Evolutionary conservation across 495 filamentous ascomycete genomes (phyloP), one percentile per base, ranked within the genome.

Genomic region (Lepidopterella palustris): DNA sequence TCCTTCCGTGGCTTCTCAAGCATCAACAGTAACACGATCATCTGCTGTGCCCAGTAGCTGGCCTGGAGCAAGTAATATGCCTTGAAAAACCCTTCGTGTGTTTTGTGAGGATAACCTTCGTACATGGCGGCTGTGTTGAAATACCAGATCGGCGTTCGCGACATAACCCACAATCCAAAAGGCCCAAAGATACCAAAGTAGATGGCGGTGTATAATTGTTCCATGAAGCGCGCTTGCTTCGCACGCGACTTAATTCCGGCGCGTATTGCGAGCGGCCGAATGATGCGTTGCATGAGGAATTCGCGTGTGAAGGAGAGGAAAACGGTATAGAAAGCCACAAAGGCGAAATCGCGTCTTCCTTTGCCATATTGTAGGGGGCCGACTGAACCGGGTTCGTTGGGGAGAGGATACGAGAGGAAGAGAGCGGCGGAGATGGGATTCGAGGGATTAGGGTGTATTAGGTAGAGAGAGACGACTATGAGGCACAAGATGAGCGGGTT

Each of bases 1-100:
- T 98, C 93, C 77, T 97, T 97, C 11, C 93, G 79, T 24, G 89
- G 92, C 78, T 95, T 95, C 80, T 98, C 93, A 74, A 97, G 81
- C 72, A 87, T 87, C 55, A 98, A 77, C 59, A 90, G 61, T 52
- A 97, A 78, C 18, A 98, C 93, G 58, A 98, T 88, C 20, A 85
- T 87, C 77, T 98, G 93, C 78, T 97, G 95, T 5, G 86, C 81
- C 93, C 93, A 98, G 77, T 96, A 98, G 57, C 87, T 87, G 31
- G 90, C 95, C 76, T 98, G 88, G 65, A 98, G 85, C 50, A 98
- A 77, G 67, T 98, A 98, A 71, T 97, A 98, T 23, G 91, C 88
- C 80, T 98, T 98, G 82, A 97, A 96, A n/a, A 80, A 55, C 39
- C 75, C 87, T 50, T 88, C 88, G 68, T 95, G 92, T 49, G 87